Percentiles rank a stretch among this genome's conserved stretches.
These are phyloP conservation scores for Gaultheria prostrata DNA, from an alignment of 148 eudicot genomes.

Conservation along the genomic window DNA sequence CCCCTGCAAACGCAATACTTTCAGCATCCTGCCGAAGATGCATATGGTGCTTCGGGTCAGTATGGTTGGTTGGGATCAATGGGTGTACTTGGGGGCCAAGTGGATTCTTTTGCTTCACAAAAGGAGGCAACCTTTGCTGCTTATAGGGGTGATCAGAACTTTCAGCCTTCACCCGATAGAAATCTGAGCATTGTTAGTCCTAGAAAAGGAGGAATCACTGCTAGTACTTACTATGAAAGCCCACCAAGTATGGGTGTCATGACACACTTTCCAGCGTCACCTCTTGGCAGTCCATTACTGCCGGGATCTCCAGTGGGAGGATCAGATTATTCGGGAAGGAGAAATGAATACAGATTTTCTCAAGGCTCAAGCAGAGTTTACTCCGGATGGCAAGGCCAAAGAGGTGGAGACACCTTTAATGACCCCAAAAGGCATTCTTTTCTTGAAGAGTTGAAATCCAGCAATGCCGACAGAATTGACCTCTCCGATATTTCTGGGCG, in stretches of 20 bases:
- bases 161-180: conserved; percentile 30
- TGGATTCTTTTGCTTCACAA: conserved; percentile 34
- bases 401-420: conserved; percentile 45
- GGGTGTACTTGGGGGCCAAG: conserved; percentile 40
- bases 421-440: conserved; percentile 58
- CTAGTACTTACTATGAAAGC: conserved; percentile 45
- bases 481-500: conserved; percentile 75
- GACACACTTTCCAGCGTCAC: conserved; percentile 50
- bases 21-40: conserved; percentile 47
- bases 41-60: conserved; percentile 50
- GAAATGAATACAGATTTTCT: conserved; percentile 51
- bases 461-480: conserved; percentile 64
- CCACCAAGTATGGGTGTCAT: conserved; percentile 43
- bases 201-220: conserved; percentile 41
- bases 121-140: conserved; percentile 33
- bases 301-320: conserved; percentile 73
- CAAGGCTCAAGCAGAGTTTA: conserved; percentile 45
- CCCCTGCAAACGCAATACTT: conserved; percentile 50
- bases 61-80: conserved; percentile 39
- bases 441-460: conserved; percentile 82
- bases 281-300: conserved; percentile 72
- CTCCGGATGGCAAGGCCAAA: conserved; percentile 65
- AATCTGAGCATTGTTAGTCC: conserved; percentile 30
- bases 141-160: conserved; percentile 38
- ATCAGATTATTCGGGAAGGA: conserved; percentile 40